Percentiles rank a stretch among this genome's conserved stretches.
Conservation (phyloP, 2,329 filamentous ascomycete species). For the Alternaria solani region DNA sequence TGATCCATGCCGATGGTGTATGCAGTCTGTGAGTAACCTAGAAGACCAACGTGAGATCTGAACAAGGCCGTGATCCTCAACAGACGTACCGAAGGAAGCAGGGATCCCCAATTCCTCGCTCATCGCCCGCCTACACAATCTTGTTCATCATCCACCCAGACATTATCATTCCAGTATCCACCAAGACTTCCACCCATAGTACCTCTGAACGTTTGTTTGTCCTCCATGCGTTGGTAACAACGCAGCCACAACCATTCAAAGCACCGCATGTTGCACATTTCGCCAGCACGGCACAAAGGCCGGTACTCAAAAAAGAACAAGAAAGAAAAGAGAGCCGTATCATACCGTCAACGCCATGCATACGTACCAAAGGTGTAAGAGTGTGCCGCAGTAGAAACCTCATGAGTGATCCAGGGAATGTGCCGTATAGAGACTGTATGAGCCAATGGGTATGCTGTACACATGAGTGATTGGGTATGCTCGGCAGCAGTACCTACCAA, state of each 20-base stretch:
- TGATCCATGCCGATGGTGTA: constrained; percentile 5
- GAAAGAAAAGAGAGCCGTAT: constrained; percentile 5
- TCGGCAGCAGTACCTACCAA: constrained; percentile 11
- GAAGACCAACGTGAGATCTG: constrained; percentile 30
- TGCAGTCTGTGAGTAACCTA: constrained; percentile 15
- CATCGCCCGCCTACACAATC: constrained; percentile 6
- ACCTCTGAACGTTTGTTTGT: neutral
- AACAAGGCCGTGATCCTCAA: constrained; percentile 22
- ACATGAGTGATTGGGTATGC: constrained; percentile 16
- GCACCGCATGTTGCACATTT: neutral
- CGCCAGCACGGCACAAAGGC: neutral
- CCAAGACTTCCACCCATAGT: neutral
- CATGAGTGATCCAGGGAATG: constrained; percentile 2
- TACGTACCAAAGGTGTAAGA: constrained; percentile 10
- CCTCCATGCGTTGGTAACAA: constrained; percentile 1
- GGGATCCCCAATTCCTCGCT: constrained; percentile 7
- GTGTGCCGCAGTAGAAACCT: constrained; percentile 4
- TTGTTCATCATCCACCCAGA: neutral
- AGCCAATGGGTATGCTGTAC: constrained; percentile 6
- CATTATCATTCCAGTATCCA: neutral
- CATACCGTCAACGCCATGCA: constrained; percentile 19
- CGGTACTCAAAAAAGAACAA: constrained; percentile 9
- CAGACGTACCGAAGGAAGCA: constrained; percentile 24
- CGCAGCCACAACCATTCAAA: constrained; percentile 5
- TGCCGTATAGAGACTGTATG: constrained; percentile 1